Base-by-base conservation (phyloP, 108 stramenopile species). In the Nannochloropsis granulata region DNA sequence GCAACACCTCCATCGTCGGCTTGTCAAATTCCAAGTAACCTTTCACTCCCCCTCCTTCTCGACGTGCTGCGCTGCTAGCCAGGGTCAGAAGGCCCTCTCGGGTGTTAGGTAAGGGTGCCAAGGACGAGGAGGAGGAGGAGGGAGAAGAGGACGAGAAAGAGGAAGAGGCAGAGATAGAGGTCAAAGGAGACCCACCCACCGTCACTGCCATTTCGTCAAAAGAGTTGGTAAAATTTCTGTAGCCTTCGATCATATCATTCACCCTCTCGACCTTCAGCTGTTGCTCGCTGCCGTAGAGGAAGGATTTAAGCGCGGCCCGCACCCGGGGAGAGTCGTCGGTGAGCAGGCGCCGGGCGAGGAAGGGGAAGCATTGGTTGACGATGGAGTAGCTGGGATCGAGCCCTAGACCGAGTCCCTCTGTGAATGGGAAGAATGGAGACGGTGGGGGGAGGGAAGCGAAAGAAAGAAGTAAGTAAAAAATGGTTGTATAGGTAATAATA, bases 321-420 rank as follows among this genome's bases (percentile, higher is more conserved):
- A 94, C 93, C 13, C 93, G 91, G 45, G 93, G 93, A 9, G 87
- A 86, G 86, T 93, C 93, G 84, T 98, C 96, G 24, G 96, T 95
- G 34, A 98, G 85, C 12, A 98, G 89, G 13, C 96, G 93, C 24
- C 95, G 94, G 25, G 93, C 93, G 0, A 98, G 93, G 84, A 96
- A 98, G 12, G 96, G 97, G 16, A 94, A 87, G 87, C 97, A 98
- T 88, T 96, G 96, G 43, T 96, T 93, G 83, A 98, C 94, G 85
- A 98, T 96, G 71, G 94, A 94, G 86, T 98, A 98, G 45, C 94
- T 92, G 13, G 92, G 86, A 88, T 96, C 94, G 81, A 96, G 94
- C 45, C 90, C 91, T 13, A 98, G 86, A 14, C 97, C 97, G 78
- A 98, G 95, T 79, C 97, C 97, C 88, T 97, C 97, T 87, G 96